phyloP scores from a whole-genome alignment of 148 eudicot genomes.

The Chenopodium album region DNA sequence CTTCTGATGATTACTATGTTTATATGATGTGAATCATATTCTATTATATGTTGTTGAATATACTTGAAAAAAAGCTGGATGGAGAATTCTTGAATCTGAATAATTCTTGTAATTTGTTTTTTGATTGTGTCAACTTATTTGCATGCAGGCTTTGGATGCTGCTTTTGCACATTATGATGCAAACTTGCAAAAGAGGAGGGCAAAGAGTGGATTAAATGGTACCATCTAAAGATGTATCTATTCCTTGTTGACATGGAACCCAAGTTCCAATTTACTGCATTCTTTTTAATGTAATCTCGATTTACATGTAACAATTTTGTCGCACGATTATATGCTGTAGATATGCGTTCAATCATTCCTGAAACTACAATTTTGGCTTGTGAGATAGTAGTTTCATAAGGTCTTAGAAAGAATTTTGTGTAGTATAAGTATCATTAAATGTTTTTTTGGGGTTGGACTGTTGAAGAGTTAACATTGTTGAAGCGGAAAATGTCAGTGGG shows the following conservation, averaged over 20 bases:
- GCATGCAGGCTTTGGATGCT: not conserved
- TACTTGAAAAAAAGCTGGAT: no score
- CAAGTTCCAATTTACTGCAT: not conserved
- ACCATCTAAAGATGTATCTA: not conserved
- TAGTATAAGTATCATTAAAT: not conserved
- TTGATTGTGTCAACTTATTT: not conserved
- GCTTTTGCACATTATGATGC: not conserved
- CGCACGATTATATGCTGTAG: not conserved
- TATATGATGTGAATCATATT: not conserved
- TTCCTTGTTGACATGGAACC: not conserved
- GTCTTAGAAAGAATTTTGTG: not conserved
- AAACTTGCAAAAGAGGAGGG: not conserved
- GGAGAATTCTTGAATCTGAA: not conserved
- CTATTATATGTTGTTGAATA: not conserved
- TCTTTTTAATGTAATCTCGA: slow-evolving; percentile 4
- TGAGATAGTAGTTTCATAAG: not conserved
- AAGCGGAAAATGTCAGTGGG: not conserved
- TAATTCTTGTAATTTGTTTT: not conserved
- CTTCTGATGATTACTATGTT: not conserved
- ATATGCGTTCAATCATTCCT: not conserved
- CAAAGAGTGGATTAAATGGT: not conserved
- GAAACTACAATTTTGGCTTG: slow-evolving; percentile 1
- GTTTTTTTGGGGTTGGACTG: not conserved
- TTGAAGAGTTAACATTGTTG: not conserved
- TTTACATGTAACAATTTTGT: slow-evolving; percentile 14